phyloP scores from a whole-genome alignment of 1,284 basidiomycete species.

The Dichomitus squalens region DNA sequence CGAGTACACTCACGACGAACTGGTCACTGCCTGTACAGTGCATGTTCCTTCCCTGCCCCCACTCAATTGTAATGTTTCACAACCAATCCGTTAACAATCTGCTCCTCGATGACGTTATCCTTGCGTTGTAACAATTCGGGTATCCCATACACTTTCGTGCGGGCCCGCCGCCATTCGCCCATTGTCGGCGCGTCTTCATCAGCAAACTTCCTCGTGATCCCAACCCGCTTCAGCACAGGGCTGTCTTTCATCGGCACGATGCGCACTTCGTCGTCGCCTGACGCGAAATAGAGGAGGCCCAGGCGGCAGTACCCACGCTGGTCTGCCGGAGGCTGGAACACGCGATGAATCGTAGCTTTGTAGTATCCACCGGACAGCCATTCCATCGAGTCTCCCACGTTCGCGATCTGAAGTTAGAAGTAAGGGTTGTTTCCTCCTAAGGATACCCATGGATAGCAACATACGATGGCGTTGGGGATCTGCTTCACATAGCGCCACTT shows the following conservation, averaged over 20 bases:
- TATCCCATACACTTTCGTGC: slow-evolving; percentile 38
- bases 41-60: no score
- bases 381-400: slow-evolving; percentile 58
- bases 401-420: slow-evolving; percentile 42
- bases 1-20: no score
- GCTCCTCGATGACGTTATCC: slow-evolving; percentile 45
- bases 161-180: slow-evolving; percentile 40
- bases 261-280: slow-evolving; percentile 31
- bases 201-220: slow-evolving; percentile 34
- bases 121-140: slow-evolving; percentile 32
- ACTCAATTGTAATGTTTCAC: slow-evolving; percentile 48
- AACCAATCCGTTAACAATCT: slow-evolving; percentile 43
- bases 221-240: slow-evolving; percentile 39
- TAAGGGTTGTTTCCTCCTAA: background rate
- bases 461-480: slow-evolving; percentile 58
- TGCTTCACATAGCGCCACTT: slow-evolving; percentile 64
- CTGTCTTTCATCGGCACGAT: slow-evolving; percentile 42
- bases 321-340: slow-evolving; percentile 49
- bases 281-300: slow-evolving; percentile 52
- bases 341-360: slow-evolving; percentile 40
- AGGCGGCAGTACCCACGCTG: slow-evolving; percentile 39
- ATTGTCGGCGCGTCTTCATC: slow-evolving; percentile 39
- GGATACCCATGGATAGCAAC: slow-evolving; percentile 31
- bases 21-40: no score
- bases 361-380: slow-evolving; percentile 57